Conservation (phyloP, 225 moss, liverwort and hornwort species). For the Physcomitrium patens region DNA sequence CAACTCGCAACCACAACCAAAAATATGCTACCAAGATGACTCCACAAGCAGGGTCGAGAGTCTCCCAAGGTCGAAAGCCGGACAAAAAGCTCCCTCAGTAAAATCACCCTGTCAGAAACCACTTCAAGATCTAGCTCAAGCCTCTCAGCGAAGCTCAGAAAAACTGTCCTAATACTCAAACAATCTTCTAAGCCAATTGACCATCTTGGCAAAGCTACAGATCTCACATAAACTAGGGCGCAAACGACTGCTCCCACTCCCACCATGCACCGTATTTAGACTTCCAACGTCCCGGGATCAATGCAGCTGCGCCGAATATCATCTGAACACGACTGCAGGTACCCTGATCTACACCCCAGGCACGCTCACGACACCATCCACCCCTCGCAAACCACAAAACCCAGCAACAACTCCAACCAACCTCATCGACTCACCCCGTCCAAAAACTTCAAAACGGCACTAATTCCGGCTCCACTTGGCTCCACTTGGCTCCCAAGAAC, state of each 20-base stretch:
- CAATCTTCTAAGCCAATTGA: background rate
- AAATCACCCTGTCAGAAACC: background rate
- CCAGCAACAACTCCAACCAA: background rate
- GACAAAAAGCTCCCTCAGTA: background rate
- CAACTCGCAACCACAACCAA: slow-evolving; percentile 19
- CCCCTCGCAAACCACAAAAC: background rate
- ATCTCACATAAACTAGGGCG: background rate
- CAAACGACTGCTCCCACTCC: slow-evolving; percentile 1
- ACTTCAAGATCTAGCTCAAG: slow-evolving; percentile 16
- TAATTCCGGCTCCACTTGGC: slow-evolving; percentile 17
- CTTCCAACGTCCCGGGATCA: slow-evolving; percentile 10
- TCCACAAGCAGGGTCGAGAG: slow-evolving; percentile 5
- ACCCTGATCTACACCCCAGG: slow-evolving; percentile 25
- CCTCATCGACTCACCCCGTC: slow-evolving; percentile 32
- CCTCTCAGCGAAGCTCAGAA: background rate
- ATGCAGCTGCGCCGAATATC: background rate
- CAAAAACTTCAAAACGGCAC: slow-evolving; percentile 21
- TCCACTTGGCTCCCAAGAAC: too few species aligned
- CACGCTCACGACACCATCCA: background rate
- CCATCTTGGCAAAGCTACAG: background rate
- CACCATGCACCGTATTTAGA: background rate
- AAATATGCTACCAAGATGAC: background rate
- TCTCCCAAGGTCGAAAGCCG: background rate
- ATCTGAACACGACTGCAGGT: background rate
- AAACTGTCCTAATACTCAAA: background rate